phyloP scores from a whole-genome alignment of 768 basidiomycete species.

The Hemileccinum rubropunctum region DNA sequence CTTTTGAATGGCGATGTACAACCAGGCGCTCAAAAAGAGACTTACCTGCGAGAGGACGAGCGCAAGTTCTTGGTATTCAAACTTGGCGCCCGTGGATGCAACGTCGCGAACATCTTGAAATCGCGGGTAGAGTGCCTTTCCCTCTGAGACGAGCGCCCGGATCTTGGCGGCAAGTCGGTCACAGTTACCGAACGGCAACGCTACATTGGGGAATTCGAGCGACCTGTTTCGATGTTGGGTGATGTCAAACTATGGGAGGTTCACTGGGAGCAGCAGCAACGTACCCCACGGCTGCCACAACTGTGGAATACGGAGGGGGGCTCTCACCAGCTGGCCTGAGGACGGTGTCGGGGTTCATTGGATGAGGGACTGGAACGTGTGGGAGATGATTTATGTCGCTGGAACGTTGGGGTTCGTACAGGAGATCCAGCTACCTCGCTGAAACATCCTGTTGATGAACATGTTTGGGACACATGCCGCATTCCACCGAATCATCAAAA shows the following conservation, averaged over 20 bases:
- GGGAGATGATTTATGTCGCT: not conserved
- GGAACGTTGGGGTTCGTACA: not conserved
- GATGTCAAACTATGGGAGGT: not conserved
- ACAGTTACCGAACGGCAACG: constrained; percentile 11
- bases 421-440: not conserved
- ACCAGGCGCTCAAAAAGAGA: not conserved
- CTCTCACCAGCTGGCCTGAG: constrained; percentile 6
- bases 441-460: constrained; percentile 5
- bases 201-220: not conserved
- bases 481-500: not conserved
- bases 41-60: constrained; percentile 11
- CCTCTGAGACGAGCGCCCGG: constrained; percentile 13
- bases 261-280: not conserved
- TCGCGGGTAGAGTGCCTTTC: constrained; percentile 6
- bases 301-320: constrained; percentile 20
- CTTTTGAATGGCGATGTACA: not conserved
- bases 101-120: constrained; percentile 14
- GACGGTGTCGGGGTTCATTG: not conserved
- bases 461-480: not conserved
- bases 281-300: not conserved
- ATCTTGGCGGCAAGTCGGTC: constrained; percentile 3
- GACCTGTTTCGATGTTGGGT: not conserved
- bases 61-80: constrained; percentile 8
- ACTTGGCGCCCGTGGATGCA: constrained; percentile 1
- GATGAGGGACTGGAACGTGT: not conserved